These are phyloP conservation scores for Cucurbitaria berberidis DNA, from an alignment of 2,329 filamentous ascomycete species.

Conservation along the genomic window DNA sequence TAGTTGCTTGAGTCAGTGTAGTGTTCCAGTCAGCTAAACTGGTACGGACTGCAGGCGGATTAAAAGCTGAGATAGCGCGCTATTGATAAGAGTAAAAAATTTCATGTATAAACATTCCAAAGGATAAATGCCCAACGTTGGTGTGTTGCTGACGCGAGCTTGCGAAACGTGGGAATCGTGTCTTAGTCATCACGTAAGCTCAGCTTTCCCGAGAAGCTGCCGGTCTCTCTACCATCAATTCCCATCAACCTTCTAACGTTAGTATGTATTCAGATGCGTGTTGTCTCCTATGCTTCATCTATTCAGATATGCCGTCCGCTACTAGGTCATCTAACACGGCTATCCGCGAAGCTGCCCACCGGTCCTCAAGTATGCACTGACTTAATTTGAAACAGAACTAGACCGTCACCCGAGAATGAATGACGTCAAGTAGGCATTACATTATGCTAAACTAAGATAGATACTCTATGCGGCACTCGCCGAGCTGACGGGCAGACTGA, in stretches of 20 bases:
- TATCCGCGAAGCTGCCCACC: background rate
- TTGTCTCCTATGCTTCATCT: background rate
- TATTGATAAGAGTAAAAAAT: no score
- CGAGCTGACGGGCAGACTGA: slow-evolving; percentile 36
- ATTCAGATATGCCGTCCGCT: background rate
- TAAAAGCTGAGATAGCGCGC: no score
- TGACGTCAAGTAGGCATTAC: slow-evolving; percentile 7
- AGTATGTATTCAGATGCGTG: background rate
- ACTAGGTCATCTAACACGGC: background rate
- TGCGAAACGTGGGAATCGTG: background rate
- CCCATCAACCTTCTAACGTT: background rate
- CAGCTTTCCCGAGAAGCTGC: background rate
- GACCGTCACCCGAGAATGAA: background rate
- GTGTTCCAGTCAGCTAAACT: background rate
- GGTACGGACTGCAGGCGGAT: background rate
- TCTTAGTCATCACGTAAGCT: background rate
- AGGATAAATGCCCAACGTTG: no score
- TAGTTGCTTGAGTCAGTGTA: background rate
- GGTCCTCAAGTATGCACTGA: background rate
- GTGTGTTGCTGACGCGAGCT: background rate
- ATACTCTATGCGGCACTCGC: slow-evolving; percentile 19
- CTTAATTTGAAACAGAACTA: background rate
- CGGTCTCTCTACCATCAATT: background rate
- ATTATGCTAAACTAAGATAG: slow-evolving; percentile 12
- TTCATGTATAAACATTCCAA: no score